Conservation (phyloP, 495 filamentous ascomycete species). For the Extremus antarcticus region DNA sequence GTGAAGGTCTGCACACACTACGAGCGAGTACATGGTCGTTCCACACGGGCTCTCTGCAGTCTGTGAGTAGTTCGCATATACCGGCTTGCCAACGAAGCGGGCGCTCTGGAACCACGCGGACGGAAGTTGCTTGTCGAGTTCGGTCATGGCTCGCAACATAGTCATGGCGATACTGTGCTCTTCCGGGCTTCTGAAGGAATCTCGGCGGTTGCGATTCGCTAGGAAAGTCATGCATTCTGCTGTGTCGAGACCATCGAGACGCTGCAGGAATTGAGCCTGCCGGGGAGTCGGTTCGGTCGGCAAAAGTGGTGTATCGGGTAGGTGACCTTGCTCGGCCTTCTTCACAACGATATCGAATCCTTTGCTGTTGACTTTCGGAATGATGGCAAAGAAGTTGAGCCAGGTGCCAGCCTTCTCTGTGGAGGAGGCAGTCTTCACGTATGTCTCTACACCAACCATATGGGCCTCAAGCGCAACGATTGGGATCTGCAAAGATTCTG, state of each 20-base stretch:
- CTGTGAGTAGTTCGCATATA: conserved; percentile 36
- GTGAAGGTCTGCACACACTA: conserved; percentile 43
- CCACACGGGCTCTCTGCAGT: too few species aligned
- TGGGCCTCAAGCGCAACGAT: conserved; percentile 41
- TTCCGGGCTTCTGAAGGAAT: background rate
- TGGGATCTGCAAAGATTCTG: conserved; percentile 60
- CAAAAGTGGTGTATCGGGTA: conserved; percentile 55
- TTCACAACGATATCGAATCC: conserved; percentile 68
- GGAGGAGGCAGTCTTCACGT: conserved; percentile 30
- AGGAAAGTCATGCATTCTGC: conserved; percentile 4
- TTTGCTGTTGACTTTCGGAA: conserved; percentile 49
- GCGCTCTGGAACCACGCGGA: conserved; percentile 38
- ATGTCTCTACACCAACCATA: conserved; percentile 51
- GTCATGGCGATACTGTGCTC: conserved; percentile 10
- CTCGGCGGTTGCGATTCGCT: conserved; percentile 1
- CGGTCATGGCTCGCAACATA: conserved; percentile 4
- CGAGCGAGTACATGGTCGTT: conserved; percentile 44
- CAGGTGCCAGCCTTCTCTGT: conserved; percentile 52
- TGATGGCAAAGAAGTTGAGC: conserved; percentile 62
- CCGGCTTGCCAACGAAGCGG: conserved; percentile 38
- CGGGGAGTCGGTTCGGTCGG: conserved; percentile 44
- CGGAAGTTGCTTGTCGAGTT: conserved; percentile 36
- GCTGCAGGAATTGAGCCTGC: conserved; percentile 41
- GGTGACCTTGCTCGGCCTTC: conserved; percentile 48
- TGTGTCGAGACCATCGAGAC: conserved; percentile 42